Evolutionary conservation across 1,284 basidiomycete genomes (phyloP), one percentile per base, ranked within the genome.

Genomic region (Austroboletus niveus): DNA sequence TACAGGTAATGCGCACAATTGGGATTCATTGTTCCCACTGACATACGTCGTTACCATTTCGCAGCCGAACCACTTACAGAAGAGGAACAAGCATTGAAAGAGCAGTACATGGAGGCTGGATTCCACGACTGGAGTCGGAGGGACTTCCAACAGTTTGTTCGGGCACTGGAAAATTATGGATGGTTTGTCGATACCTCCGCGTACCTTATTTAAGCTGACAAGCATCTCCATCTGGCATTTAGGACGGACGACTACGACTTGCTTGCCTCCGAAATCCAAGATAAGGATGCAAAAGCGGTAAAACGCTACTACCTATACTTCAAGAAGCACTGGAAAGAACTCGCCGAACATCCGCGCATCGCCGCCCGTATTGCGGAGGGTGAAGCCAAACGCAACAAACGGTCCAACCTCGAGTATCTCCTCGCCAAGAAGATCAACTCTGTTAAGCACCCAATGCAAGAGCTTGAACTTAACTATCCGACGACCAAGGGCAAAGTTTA

Each of bases 401-500:
- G 94, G 39, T 84, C 89, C 51, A 90, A 91, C 55, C 81, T 94
- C 27, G 91, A 94, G 65, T 76, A 78, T 27, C 79, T 92, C 9
- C 79, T 94, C 38, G 70, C 80, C 42, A 82, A 85, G 64, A 97
- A 97, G 71, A 89, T 98, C 63, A 76, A 77, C 31, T 87, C 87
- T 5, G 88, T 92, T 57, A 78, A 79, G 35, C 91, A 89, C 70
- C 94, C 95, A 0, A 92, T 97, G 86, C 94, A 97, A 69, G 93
- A 96, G 68, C 84, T 98, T 48, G 91, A 95, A 70, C 83, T 98
- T 49, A 89, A 90, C 67, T 97, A 97, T 63, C 92, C 92, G 1
- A 93, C 93, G 52, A 94, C 96, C 57, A 94, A 97, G 70, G 93
- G 94, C 52, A 98, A 98, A 66, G 87, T 92, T 4, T 99, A 98